Evolutionary conservation across 306 rosid species (phyloP), one percentile per base, ranked within the genome.

Genomic region (Hippophae gyantsensis): DNA sequence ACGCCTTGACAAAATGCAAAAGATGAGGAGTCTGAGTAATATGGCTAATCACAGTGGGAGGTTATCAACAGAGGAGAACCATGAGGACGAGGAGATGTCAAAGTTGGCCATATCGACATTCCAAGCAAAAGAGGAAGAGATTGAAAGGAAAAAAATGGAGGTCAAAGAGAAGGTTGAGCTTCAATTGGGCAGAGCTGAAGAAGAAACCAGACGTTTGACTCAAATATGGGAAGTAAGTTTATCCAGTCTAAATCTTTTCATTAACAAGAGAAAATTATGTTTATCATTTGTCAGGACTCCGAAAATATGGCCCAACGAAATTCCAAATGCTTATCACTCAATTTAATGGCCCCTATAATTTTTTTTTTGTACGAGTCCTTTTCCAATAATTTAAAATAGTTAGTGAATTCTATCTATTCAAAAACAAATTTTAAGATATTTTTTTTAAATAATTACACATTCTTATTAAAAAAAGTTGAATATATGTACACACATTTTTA

Each of bases 41-140:
- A 54, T 56, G 23, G 23, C 23, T 62, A 83, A 88, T 49, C 77
- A 63, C 62, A 80, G 80, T 62, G 92, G 90, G 67, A 83, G 89
- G 76, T 52, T 66, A 42, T 77, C 86, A 50, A 44, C 61, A 45
- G 86, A 78, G 53, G 89, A 86, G 58, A 46, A 18, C 6, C 26
- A 45, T 47, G 90, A 75, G 42, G 87, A 83, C 12, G 94, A 81
- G 27, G 92, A 82, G 64, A 57, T 75, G 58, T 62, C 90, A 6
- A 84, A 76, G 55, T 4, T 80, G 59, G 76, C 92, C 69, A 71
- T 92, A 50, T 85, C 92, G 9, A 60, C 84, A 6, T 74, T 76
- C 52, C 86, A 85, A 73, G 87, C 92, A 5, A 81, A 75, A 67
- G 98, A 87, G 74, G 95, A 90, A 67, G 96, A 81, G 85, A 90